Evolutionary conservation across 345 rosid genomes (phyloP).

Genomic region (Boechera divaricarpa): DNA sequence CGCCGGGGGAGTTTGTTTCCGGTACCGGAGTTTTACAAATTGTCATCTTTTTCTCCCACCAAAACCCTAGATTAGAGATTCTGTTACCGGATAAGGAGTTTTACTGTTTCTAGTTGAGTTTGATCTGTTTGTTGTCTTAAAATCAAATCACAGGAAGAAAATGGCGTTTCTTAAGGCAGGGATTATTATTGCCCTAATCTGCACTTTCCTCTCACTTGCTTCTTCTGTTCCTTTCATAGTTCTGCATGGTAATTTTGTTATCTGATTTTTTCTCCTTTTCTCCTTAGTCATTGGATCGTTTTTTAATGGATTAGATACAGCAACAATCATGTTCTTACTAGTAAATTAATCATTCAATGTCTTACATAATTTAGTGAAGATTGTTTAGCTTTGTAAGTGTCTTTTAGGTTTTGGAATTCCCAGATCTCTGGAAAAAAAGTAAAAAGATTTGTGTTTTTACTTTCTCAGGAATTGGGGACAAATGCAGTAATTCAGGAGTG

Average conservation of each 20-base stretch:
- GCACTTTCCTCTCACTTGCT: slow-evolving; percentile 41
- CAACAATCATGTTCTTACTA: neutral
- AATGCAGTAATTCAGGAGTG: slow-evolving; percentile 66
- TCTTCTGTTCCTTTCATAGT: slow-evolving; percentile 75
- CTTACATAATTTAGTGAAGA: neutral
- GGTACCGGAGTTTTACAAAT: neutral
- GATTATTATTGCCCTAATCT: slow-evolving; percentile 25
- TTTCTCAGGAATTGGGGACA: slow-evolving; percentile 72
- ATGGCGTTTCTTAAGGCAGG: slow-evolving; percentile 32
- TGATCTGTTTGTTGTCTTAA: neutral
- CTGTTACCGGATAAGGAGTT: neutral
- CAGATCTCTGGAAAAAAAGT: slow-evolving; percentile 12
- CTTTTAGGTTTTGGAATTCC: slow-evolving; percentile 19
- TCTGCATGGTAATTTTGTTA: slow-evolving; percentile 60
- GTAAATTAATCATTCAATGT: neutral
- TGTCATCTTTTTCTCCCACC: neutral
- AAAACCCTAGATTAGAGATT: slow-evolving; percentile 20
- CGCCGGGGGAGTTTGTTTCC: slow-evolving; percentile 17
- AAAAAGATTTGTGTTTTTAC: neutral
- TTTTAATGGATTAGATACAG: neutral
- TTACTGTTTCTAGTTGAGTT: neutral
- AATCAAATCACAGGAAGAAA: slow-evolving; percentile 19
- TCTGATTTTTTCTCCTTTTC: neutral
- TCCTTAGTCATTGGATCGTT: neutral
- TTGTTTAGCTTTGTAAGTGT: neutral